These are phyloP conservation scores for Fusarium nelsonii DNA, from an alignment of 2,329 filamentous ascomycete genomes.

Conservation along the genomic window DNA sequence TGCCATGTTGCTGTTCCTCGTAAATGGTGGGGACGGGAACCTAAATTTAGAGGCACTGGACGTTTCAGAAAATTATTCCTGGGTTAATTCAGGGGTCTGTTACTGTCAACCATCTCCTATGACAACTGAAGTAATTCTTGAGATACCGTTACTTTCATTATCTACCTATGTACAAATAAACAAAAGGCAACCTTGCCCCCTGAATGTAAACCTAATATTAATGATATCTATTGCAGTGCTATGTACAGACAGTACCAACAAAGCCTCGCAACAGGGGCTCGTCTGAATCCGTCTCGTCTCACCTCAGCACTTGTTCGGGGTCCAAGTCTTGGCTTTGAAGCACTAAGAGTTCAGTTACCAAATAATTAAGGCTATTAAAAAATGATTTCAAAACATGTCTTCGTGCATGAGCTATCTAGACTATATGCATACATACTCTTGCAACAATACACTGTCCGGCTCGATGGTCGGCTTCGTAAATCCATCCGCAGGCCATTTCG, in stretches of 20 bases:
- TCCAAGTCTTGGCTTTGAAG: slow-evolving; percentile 1
- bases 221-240: not conserved
- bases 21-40: slow-evolving; percentile 29
- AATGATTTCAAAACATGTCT: not conserved
- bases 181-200: not conserved
- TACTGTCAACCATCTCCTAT: slow-evolving; percentile 10
- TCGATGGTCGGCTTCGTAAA: no score
- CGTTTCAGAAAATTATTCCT: slow-evolving; percentile 38
- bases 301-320: slow-evolving; percentile 27
- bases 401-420: not conserved
- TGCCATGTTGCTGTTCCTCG: slow-evolving; percentile 18
- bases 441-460: no score
- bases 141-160: no score
- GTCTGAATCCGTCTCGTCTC: slow-evolving; percentile 7
- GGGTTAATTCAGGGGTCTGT: slow-evolving; percentile 29
- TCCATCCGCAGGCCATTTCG: not conserved
- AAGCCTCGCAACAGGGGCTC: not conserved
- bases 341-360: not conserved
- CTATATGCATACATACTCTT: not conserved
- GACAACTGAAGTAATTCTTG: not conserved
- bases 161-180: not conserved
- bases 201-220: not conserved
- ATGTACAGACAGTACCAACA: not conserved
- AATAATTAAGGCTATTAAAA: not conserved
- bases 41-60: slow-evolving; percentile 38